phyloP scores from a whole-genome alignment of 164 flowering plant genomes.

The Vitis vinifera region DNA sequence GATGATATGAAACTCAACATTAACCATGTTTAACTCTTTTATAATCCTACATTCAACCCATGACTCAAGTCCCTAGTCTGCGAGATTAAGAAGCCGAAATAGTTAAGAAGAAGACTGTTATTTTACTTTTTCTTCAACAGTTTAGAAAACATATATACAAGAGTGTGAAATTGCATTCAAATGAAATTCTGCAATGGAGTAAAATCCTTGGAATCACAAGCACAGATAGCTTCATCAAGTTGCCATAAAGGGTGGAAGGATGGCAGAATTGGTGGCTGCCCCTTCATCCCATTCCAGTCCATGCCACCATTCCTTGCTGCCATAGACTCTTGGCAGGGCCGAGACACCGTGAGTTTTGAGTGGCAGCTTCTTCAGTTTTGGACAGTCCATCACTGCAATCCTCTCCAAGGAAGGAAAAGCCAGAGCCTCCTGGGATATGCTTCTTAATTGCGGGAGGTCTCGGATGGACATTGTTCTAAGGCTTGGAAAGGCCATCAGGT shows the following conservation, averaged over 20 bases:
- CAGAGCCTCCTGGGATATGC: constrained; percentile 16
- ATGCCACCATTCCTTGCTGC: constrained; percentile 39
- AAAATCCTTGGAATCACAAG: background rate
- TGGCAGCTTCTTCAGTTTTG: constrained; percentile 33
- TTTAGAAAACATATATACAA: background rate
- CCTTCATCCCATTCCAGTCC: constrained; percentile 35
- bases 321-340: constrained; percentile 22
- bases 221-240: constrained; percentile 6
- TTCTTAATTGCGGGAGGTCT: constrained; percentile 29
- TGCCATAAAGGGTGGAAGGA: constrained; percentile 22
- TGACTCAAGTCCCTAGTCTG: too few species aligned
- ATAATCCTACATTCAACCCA: too few species aligned
- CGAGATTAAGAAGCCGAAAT: too few species aligned
- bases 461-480: constrained; percentile 23
- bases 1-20: too few species aligned
- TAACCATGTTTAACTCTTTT: too few species aligned
- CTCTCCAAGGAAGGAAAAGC: constrained; percentile 26
- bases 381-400: constrained; percentile 33
- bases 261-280: constrained; percentile 6
- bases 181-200: background rate
- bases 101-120: too few species aligned
- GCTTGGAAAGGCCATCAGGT: constrained; percentile 23
- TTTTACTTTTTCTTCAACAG: background rate
- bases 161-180: background rate
- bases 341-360: constrained; percentile 5